These are phyloP conservation scores for Mucor irregularis DNA, from an alignment of 371 early-diverging fungal genomes.

Conservation along the genomic window DNA sequence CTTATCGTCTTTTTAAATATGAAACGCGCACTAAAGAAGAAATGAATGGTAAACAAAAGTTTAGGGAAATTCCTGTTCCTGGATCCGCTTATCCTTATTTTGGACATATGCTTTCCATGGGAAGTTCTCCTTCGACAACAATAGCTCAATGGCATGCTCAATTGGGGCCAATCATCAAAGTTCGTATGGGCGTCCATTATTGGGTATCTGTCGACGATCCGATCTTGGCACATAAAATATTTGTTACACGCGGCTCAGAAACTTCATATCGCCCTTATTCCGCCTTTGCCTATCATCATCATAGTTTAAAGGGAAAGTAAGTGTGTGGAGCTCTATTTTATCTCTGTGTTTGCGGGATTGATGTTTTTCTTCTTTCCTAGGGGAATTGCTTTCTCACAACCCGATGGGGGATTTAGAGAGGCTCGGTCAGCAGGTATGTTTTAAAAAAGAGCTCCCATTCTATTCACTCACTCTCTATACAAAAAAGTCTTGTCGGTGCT, in stretches of 20 bases:
- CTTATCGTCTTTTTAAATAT: too few species aligned
- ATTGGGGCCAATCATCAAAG: slow-evolving; percentile 10
- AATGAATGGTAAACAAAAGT: too few species aligned
- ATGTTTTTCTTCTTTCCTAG: background rate
- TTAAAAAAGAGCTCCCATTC: too few species aligned
- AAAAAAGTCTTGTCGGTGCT: slow-evolving; percentile 5
- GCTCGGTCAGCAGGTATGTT: background rate
- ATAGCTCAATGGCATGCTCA: slow-evolving; percentile 19
- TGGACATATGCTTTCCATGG: slow-evolving; percentile 22
- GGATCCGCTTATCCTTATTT: slow-evolving; percentile 7
- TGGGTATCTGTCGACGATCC: slow-evolving; percentile 18
- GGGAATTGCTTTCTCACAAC: slow-evolving; percentile 2
- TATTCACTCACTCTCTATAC: too few species aligned
- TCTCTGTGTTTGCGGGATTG: too few species aligned
- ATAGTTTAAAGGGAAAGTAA: slow-evolving; percentile 14
- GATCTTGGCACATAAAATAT: slow-evolving; percentile 17
- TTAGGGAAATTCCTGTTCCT: slow-evolving; percentile 11
- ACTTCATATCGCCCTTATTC: slow-evolving; percentile 8
- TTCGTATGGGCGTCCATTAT: slow-evolving; percentile 13
- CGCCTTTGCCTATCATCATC: background rate
- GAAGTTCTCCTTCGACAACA: background rate
- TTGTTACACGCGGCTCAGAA: slow-evolving; percentile 15
- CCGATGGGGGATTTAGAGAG: background rate
- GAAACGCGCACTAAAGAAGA: too few species aligned
- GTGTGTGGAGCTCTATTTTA: background rate